Conservation (phyloP, 805 yeast genomes). For the Peterozyma toletana region DNA sequence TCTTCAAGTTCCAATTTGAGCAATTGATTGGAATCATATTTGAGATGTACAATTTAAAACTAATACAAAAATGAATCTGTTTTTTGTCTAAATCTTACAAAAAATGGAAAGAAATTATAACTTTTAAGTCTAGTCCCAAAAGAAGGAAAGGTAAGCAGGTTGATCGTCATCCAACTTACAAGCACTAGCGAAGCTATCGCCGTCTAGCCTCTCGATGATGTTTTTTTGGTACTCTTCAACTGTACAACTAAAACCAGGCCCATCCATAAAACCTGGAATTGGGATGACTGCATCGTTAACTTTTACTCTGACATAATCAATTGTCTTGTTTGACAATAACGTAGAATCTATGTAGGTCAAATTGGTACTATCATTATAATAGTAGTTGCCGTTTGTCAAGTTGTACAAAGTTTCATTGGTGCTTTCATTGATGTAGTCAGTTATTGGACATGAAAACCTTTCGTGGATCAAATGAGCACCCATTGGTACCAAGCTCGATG, state of each 20-base stretch:
- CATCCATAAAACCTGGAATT: constrained; percentile 33
- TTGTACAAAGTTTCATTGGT: too few species aligned
- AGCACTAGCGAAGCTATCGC: constrained; percentile 4
- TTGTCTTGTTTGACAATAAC: too few species aligned
- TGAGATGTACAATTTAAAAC: too few species aligned
- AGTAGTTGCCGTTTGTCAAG: too few species aligned
- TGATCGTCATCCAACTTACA: constrained; percentile 7
- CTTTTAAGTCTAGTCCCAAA: constrained; percentile 11
- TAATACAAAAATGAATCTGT: too few species aligned
- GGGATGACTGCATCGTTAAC: constrained; percentile 49
- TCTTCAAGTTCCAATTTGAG: too few species aligned
- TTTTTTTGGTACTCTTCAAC: constrained; percentile 3
- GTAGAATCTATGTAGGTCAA: too few species aligned
- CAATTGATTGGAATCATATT: too few species aligned
- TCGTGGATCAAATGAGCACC: constrained; percentile 43
- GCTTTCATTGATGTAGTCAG: constrained; percentile 11
- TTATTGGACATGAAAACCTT: constrained; percentile 31
- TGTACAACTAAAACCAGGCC: constrained; percentile 38
- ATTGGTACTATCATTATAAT: too few species aligned
- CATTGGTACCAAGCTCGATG: constrained; percentile 41
- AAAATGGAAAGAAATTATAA: too few species aligned
- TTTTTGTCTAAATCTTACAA: too few species aligned
- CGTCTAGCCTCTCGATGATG: constrained; percentile 1
- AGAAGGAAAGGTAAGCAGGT: constrained; percentile 11
- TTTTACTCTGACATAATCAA: constrained; percentile 33